A percentile compares a stretch with the other conserved stretches of the same genome.
Conservation (phyloP, 306 rosid genomes). For the Alnus rubra region DNA sequence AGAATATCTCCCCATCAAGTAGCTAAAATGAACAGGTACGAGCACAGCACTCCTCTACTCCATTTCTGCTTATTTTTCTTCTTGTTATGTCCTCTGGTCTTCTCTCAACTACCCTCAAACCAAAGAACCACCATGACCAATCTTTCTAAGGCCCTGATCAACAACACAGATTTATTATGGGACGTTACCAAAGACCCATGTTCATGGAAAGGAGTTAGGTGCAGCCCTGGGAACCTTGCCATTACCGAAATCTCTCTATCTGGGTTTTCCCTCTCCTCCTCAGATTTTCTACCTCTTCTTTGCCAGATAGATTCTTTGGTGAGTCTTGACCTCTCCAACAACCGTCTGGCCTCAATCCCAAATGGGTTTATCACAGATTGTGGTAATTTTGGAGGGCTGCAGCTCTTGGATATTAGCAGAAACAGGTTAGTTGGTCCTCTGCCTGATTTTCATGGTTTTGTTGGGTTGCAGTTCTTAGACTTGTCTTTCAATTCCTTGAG, state of each 20-base stretch:
- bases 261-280: slow-evolving; percentile 36
- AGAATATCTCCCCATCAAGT: slow-evolving; percentile 1
- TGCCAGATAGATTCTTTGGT: slow-evolving; percentile 64
- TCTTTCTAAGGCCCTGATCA: slow-evolving; percentile 26
- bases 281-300: slow-evolving; percentile 42
- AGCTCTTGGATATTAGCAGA: slow-evolving; percentile 51
- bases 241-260: slow-evolving; percentile 39
- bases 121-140: slow-evolving; percentile 48
- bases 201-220: slow-evolving; percentile 61
- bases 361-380: slow-evolving; percentile 48
- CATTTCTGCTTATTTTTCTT: slow-evolving; percentile 27
- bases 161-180: slow-evolving; percentile 30
- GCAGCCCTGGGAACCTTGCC: slow-evolving; percentile 36
- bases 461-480: slow-evolving; percentile 57
- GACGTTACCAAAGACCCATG: slow-evolving; percentile 36
- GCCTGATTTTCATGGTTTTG: slow-evolving; percentile 63
- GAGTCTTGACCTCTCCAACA: slow-evolving; percentile 60
- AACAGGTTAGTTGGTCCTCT: slow-evolving; percentile 45
- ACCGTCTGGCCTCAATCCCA: slow-evolving; percentile 42
- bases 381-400: slow-evolving; percentile 42
- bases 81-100: slow-evolving; percentile 42
- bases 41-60: slow-evolving; percentile 16
- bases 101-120: slow-evolving; percentile 47
- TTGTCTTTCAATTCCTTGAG: slow-evolving; percentile 39
- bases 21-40: slow-evolving; percentile 48